A percentile compares a stretch with the other conserved stretches of the same genome.
Evolutionary conservation across 129 eudicot genomes (phyloP).

Genomic region (Arctium lappa): DNA sequence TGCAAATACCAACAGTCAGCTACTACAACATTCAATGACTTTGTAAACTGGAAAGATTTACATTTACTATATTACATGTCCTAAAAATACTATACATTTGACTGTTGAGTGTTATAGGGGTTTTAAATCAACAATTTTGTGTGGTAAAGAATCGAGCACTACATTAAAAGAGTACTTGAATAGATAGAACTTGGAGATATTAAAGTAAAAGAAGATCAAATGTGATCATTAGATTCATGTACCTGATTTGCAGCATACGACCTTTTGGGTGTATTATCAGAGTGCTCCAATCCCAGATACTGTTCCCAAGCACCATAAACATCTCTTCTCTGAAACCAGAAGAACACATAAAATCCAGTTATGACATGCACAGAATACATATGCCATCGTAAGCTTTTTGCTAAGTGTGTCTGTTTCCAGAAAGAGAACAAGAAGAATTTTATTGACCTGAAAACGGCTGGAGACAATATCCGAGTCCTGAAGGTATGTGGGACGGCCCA

Average conservation of each 20-base stretch:
- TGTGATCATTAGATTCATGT: not conserved
- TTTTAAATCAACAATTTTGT: too few species aligned
- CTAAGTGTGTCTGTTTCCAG: not conserved
- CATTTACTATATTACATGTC: not conserved
- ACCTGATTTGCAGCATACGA: slow-evolving; percentile 59
- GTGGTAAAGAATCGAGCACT: not conserved
- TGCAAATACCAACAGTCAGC: slow-evolving; percentile 19
- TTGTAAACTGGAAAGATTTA: not conserved
- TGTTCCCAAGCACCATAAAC: slow-evolving; percentile 68
- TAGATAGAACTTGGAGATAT: not conserved
- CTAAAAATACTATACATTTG: not conserved
- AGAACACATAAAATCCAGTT: not conserved
- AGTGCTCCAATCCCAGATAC: slow-evolving; percentile 69
- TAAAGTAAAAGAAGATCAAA: not conserved
- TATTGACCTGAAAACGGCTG: slow-evolving; percentile 53
- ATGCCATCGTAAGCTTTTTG: not conserved
- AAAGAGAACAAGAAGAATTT: not conserved
- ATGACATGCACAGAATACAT: not conserved
- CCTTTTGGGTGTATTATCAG: slow-evolving; percentile 49
- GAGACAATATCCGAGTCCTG: slow-evolving; percentile 51
- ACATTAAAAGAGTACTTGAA: not conserved
- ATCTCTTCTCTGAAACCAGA: slow-evolving; percentile 44
- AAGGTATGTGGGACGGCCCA: slow-evolving; percentile 62
- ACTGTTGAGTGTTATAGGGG: not conserved
- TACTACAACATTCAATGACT: not conserved